Conservation (phyloP, 768 basidiomycete genomes). For the Coprinopsis sp. region DNA sequence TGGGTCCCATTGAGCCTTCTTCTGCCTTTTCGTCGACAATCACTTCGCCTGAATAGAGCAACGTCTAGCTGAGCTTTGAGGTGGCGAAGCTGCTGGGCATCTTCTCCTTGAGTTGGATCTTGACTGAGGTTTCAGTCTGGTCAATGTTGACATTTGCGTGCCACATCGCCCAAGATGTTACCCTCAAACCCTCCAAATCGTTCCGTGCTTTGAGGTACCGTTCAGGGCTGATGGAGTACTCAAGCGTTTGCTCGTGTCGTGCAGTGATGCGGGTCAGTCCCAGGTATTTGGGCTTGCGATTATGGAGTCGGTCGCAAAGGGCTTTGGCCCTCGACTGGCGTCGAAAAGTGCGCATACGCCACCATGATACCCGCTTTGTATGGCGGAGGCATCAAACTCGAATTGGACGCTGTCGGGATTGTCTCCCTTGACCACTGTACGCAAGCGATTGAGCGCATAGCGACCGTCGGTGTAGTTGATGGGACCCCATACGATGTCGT, state of each 20-base stretch:
- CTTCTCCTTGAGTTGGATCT: conserved; percentile 47
- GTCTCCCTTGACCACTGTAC: conserved; percentile 20
- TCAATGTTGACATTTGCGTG: conserved; percentile 18
- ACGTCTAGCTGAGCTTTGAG: conserved; percentile 60
- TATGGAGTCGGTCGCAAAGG: conserved; percentile 46
- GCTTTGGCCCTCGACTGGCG: conserved; percentile 46
- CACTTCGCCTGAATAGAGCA: conserved; percentile 57
- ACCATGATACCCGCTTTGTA: conserved; percentile 45
- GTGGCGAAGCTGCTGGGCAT: conserved; percentile 43
- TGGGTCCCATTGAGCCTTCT: conserved; percentile 60
- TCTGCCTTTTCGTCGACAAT: conserved; percentile 46
- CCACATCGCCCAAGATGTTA: conserved; percentile 27
- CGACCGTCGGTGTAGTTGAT: conserved; percentile 39
- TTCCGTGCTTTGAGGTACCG: conserved; percentile 35
- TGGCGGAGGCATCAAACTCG: conserved; percentile 45
- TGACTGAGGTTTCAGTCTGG: conserved; percentile 20
- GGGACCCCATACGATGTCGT: conserved; percentile 48
- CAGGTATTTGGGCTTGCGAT: conserved; percentile 38
- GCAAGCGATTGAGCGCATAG: conserved; percentile 33
- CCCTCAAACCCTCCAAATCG: conserved; percentile 45
- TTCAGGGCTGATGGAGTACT: conserved; percentile 35
- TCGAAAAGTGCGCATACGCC: conserved; percentile 53
- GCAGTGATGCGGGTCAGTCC: conserved; percentile 46
- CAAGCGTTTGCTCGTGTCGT: conserved; percentile 49
- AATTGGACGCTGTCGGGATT: conserved; percentile 31